Conservation (phyloP, 1,284 basidiomycete genomes). For the Lignosus rhinocerotis region DNA sequence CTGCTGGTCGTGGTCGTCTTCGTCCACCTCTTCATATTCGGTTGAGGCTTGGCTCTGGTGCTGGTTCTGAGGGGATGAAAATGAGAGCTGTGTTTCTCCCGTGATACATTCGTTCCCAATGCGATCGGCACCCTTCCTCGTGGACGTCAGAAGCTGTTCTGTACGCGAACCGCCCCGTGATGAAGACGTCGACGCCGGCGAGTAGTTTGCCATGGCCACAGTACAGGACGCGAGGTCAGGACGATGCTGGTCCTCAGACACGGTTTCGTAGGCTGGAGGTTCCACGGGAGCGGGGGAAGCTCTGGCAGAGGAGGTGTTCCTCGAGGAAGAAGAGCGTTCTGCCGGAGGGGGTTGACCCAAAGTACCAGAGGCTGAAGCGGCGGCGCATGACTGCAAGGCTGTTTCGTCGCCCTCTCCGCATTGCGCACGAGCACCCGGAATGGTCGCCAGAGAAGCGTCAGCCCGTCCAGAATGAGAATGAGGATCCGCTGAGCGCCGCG, state of each 20-base stretch:
- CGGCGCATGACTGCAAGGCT: conserved; percentile 25
- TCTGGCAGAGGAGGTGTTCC: conserved; percentile 18
- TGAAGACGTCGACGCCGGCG: conserved; percentile 10
- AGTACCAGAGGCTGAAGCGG: conserved; percentile 23
- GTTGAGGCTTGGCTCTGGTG: conserved; percentile 12
- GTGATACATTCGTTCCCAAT: conserved; percentile 19
- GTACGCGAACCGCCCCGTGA: conserved; percentile 14
- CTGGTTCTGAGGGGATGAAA: conserved; percentile 4
- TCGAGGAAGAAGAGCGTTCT: conserved; percentile 20
- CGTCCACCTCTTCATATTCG: conserved; percentile 15
- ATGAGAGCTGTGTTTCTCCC: conserved; percentile 17
- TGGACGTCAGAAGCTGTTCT: conserved; percentile 16
- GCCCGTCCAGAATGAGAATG: conserved; percentile 12
- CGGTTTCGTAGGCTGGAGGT: conserved; percentile 9
- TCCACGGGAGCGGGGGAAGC: conserved; percentile 9
- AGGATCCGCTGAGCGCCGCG: conserved; percentile 25
- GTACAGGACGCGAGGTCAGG: conserved; percentile 5
- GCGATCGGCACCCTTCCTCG: conserved; percentile 20
- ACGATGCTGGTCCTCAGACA: conserved; percentile 4
- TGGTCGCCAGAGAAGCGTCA: conserved; percentile 24
- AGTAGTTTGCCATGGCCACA: conserved; percentile 15
- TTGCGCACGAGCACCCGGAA: conserved; percentile 23
- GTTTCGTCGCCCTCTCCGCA: conserved; percentile 24
- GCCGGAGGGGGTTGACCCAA: conserved; percentile 11
- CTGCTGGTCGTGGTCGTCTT: conserved; percentile 16